Conservation (phyloP, 345 rosid species). For the Murraya paniculata region DNA sequence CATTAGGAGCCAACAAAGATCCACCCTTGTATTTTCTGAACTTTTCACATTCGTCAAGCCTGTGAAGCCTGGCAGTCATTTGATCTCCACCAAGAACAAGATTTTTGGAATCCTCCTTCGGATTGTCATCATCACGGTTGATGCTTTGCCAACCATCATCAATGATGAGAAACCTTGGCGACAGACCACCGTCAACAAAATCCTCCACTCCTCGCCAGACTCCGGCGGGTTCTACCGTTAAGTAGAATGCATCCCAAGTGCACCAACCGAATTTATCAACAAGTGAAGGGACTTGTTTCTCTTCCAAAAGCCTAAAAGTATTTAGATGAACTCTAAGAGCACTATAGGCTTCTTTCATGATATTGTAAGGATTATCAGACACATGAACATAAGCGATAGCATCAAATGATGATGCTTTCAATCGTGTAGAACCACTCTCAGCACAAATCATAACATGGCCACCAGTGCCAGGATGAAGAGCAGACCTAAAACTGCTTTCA, state of each 20-base stretch:
- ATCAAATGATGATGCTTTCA: conserved; percentile 46
- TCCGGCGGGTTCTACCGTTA: conserved; percentile 75
- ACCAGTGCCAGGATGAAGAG: conserved; percentile 55
- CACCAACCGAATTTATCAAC: conserved; percentile 92
- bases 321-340: conserved; percentile 74
- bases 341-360: conserved; percentile 74
- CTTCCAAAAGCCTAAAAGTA: conserved; percentile 78
- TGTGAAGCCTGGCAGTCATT: conserved; percentile 73
- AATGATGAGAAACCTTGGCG: conserved; percentile 74
- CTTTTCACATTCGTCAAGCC: conserved; percentile 66
- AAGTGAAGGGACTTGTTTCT: conserved; percentile 55
- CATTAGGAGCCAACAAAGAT: conserved; percentile 40
- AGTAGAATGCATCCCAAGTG: conserved; percentile 93
- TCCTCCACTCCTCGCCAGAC: conserved; percentile 78
- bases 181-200: conserved; percentile 55
- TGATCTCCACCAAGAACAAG: conserved; percentile 86
- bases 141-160: conserved; percentile 93
- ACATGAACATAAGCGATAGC: conserved; percentile 79
- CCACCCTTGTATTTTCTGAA: conserved; percentile 64
- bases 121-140: conserved; percentile 48
- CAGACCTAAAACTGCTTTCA: conserved; percentile 68
- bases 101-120: conserved; percentile 44
- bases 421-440: conserved; percentile 66
- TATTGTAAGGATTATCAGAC: conserved; percentile 60
- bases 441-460: conserved; percentile 58